These are phyloP conservation scores for Plectosphaerella cucumerina DNA, from an alignment of 2,329 filamentous ascomycete species.

Conservation along the genomic window DNA sequence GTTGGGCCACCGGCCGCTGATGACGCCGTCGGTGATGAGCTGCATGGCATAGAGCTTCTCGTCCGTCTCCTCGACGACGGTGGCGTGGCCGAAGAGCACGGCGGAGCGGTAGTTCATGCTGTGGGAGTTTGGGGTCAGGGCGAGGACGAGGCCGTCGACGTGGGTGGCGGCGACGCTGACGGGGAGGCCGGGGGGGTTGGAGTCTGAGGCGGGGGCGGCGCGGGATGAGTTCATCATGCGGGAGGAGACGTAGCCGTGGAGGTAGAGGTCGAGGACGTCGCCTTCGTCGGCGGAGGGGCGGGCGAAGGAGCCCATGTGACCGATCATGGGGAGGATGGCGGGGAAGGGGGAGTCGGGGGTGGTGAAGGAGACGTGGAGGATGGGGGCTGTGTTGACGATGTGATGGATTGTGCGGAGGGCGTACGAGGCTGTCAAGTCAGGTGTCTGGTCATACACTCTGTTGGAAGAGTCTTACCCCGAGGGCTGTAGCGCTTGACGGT, in stretches of 20 bases:
- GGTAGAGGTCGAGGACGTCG: conserved; percentile 70
- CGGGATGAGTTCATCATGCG: conserved; percentile 66
- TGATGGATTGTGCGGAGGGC: conserved; percentile 67
- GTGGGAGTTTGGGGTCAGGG: conserved; percentile 75
- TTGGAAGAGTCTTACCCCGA: conserved; percentile 43
- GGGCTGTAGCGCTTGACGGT: conserved; percentile 64
- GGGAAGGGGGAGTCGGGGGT: conserved; percentile 64
- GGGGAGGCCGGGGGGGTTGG: conserved; percentile 53
- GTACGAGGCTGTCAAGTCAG: conserved; percentile 55
- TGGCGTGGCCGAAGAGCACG: conserved; percentile 70
- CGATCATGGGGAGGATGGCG: conserved; percentile 78
- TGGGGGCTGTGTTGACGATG: conserved; percentile 69
- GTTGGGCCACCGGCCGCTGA: conserved; percentile 65
- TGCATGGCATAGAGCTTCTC: conserved; percentile 79
- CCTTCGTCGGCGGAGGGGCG: conserved; percentile 54
- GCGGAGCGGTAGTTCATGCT: conserved; percentile 85
- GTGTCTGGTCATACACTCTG: neutral
- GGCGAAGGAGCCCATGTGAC: conserved; percentile 71
- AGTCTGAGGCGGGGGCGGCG: conserved; percentile 13
- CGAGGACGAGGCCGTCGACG: conserved; percentile 75
- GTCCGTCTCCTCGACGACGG: conserved; percentile 57
- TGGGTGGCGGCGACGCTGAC: conserved; percentile 69
- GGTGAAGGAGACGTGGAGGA: conserved; percentile 78
- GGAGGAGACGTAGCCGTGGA: conserved; percentile 80
- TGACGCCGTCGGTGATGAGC: conserved; percentile 70